Conservation (phyloP, 495 filamentous ascomycete genomes). For the Penicillium goetzii region DNA sequence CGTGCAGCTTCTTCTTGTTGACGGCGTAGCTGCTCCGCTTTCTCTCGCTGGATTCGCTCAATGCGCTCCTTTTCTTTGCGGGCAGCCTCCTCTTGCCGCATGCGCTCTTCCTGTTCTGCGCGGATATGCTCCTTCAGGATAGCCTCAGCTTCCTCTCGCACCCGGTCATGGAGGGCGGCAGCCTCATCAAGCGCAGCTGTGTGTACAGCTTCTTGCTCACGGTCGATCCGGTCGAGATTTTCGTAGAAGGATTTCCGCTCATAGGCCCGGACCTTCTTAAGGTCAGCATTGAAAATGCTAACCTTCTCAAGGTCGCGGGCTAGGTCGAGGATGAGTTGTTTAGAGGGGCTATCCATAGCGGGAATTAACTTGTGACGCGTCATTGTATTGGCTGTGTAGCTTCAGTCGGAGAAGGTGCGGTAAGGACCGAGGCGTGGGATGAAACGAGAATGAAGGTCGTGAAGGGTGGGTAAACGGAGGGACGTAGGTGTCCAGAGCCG, state of each 20-base stretch:
- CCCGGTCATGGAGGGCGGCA: conserved; percentile 62
- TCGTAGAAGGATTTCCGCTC: conserved; percentile 51
- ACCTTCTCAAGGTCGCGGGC: conserved; percentile 45
- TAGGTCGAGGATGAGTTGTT: conserved; percentile 54
- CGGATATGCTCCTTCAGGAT: conserved; percentile 39
- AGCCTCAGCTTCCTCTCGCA: conserved; percentile 62
- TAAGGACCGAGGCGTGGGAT: background rate
- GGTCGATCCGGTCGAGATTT: conserved; percentile 49
- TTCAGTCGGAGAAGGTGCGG: background rate
- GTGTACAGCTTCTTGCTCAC: conserved; percentile 52
- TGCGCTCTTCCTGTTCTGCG: conserved; percentile 42
- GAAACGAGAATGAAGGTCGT: background rate
- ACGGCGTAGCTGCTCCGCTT: conserved; percentile 38
- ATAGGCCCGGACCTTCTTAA: conserved; percentile 49
- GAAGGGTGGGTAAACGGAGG: background rate
- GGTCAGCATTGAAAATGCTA: conserved; percentile 41
- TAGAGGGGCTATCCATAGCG: conserved; percentile 51
- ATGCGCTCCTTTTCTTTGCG: conserved; percentile 43
- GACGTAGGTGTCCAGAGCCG: too few relatives aligned
- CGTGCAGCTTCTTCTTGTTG: conserved; percentile 47
- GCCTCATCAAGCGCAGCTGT: conserved; percentile 65
- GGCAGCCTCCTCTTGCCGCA: conserved; percentile 40
- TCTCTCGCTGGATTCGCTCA: conserved; percentile 45
- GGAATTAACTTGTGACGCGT: conserved; percentile 19
- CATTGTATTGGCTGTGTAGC: background rate